Evolutionary conservation across 2,329 filamentous ascomycete species (phyloP), one percentile per base, ranked within the genome.

Genomic region (Penicillium brasilianum): DNA sequence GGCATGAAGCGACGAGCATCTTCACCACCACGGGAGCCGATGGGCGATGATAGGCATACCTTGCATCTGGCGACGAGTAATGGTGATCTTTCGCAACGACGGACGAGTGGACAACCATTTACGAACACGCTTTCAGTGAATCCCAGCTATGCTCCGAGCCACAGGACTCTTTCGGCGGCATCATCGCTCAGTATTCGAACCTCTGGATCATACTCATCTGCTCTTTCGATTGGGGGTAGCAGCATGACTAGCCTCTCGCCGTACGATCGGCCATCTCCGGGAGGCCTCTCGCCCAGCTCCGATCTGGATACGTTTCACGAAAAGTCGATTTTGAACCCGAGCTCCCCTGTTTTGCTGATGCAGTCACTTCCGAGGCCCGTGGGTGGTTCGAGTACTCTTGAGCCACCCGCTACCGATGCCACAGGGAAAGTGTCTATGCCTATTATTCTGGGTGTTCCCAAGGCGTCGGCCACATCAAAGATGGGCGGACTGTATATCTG

Each of bases 401-500:
- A 83, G 18, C 74, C 75, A 1, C 75, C 80, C 50, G 70, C 73
- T n/a, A 67, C 74, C 11, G 72, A 76, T 50, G 68, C 72, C 1
- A 67, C 74, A 50, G 81, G 79, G 62, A 87, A 85, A 66, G 77
- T 83, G 62, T 81, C 85, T 3, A 75, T 80, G 51, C 71, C 73
- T 62, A 66, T 71, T 22, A 70, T 69, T 34, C 58, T 76, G 14
- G 75, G 64, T 57, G 66, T 73, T 10, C 70, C 74, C 14, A 77
- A 78, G 61, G 65, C 73, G 7, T 63, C 73, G 22, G 63, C 72
- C 28, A 71, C 72, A 18, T 69, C 76, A 9, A 85, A 86, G 58
- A 77, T 87, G 49, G 81, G 84, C 52, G 86, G 86, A 20, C 75
- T 85, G 34, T 88, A 83, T 70, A 88, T 97, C 79, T 98, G 93